Percentiles rank a stretch among this genome's conserved stretches.
Evolutionary conservation across 108 stramenopile species (phyloP).

Genomic region (Fistulifera solaris): DNA sequence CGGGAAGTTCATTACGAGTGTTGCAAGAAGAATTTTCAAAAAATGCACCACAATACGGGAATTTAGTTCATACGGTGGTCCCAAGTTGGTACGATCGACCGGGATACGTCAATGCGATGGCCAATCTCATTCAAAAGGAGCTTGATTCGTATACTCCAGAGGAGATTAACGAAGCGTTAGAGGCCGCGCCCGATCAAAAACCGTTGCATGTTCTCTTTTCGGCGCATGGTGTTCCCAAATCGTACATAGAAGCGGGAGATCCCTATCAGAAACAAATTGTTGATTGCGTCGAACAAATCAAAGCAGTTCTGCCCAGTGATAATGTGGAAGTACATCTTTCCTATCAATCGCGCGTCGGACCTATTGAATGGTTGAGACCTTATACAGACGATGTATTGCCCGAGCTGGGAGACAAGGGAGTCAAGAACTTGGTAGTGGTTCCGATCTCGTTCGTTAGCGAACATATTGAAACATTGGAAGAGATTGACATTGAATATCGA

Average conservation of each 20-base stretch:
- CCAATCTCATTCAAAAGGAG: conserved; percentile 73
- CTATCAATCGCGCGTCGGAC: conserved; percentile 95
- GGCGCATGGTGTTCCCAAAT: conserved; percentile 94
- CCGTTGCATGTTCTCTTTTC: conserved; percentile 87
- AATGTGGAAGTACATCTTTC: conserved; percentile 75
- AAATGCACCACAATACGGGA: conserved; percentile 43
- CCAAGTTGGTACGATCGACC: conserved; percentile 91
- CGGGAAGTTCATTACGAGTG: conserved; percentile 85
- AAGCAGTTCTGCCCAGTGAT: conserved; percentile 41
- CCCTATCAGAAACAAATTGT: conserved; percentile 93
- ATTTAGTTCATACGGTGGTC: conserved; percentile 93
- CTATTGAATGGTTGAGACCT: conserved; percentile 97
- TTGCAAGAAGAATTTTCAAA: conserved; percentile 87
- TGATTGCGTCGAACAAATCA: conserved; percentile 66
- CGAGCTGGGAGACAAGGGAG: conserved; percentile 80
- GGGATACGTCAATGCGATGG: conserved; percentile 86
- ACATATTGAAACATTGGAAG: conserved; percentile 99
- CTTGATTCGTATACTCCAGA: conserved; percentile 73
- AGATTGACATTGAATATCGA: conserved; percentile 99
- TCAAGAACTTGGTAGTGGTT: conserved; percentile 92
- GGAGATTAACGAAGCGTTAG: conserved; percentile 51
- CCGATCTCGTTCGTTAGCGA: conserved; percentile 98
- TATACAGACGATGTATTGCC: conserved; percentile 95
- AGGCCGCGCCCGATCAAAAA: conserved; percentile 33
- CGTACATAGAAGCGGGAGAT: conserved; percentile 95